Percentiles rank a stretch among this genome's conserved stretches.
Evolutionary conservation across 805 yeast genomes (phyloP).

Genomic region (Blastobotrys robertii): DNA sequence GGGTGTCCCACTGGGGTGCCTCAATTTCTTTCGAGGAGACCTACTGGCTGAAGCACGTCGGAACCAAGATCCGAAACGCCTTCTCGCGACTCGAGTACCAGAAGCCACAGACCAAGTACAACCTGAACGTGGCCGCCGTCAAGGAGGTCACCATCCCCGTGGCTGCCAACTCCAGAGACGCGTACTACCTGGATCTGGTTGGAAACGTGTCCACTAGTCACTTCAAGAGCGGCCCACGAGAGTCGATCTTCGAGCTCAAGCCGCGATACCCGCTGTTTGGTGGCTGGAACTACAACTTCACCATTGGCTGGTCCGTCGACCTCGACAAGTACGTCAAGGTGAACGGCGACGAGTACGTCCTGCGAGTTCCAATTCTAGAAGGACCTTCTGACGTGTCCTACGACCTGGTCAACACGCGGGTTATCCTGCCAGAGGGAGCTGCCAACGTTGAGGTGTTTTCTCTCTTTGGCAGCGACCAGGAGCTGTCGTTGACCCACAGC

Average conservation of each 20-base stretch:
- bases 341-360: constrained; percentile 41
- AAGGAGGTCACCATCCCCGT: constrained; percentile 51
- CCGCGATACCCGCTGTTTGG: constrained; percentile 96
- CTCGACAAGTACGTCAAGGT: constrained; percentile 44
- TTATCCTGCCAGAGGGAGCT: constrained; percentile 88
- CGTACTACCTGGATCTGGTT: constrained; percentile 78
- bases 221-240: constrained; percentile 18
- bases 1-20: constrained; percentile 83
- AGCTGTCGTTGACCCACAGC: constrained; percentile 25
- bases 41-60: constrained; percentile 70
- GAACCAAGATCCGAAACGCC: constrained; percentile 47
- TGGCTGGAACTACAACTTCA: constrained; percentile 92
- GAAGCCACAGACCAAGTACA: constrained; percentile 37
- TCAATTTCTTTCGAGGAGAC: constrained; percentile 72
- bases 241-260: constrained; percentile 44
- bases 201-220: constrained; percentile 84
- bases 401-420: constrained; percentile 45
- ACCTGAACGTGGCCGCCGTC: constrained; percentile 48
- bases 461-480: constrained; percentile 24
- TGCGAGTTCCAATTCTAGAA: constrained; percentile 61
- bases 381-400: constrained; percentile 66
- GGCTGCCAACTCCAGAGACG: constrained; percentile 44
- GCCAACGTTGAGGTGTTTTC: constrained; percentile 47
- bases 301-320: constrained; percentile 81
- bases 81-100: constrained; percentile 77